Conservation (phyloP, 164 flowering plant genomes). For the Taxillus chinensis region DNA sequence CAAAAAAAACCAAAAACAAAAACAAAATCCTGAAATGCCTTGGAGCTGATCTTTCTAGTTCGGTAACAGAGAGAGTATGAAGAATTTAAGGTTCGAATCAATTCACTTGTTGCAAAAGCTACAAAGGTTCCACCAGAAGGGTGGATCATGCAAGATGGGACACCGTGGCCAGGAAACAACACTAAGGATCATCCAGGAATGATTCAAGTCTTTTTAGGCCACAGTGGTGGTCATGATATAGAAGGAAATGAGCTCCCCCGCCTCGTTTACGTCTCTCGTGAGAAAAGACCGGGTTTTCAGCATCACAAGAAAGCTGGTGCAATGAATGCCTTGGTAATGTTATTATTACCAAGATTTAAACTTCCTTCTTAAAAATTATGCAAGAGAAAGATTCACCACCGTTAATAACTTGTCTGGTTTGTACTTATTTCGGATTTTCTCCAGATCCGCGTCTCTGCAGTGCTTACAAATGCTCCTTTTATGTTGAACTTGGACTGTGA, state of each 20-base stretch:
- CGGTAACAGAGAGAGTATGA: constrained; percentile 81
- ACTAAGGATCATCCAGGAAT: constrained; percentile 93
- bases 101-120: constrained; percentile 86
- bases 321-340: constrained; percentile 87
- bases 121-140: constrained; percentile 76
- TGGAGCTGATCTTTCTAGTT: neutral
- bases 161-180: constrained; percentile 99
- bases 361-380: no score
- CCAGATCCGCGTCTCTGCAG: constrained; percentile 91
- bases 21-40: neutral
- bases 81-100: constrained; percentile 88
- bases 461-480: constrained; percentile 94
- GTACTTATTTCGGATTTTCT: neutral
- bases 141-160: constrained; percentile 99
- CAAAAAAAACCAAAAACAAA: neutral
- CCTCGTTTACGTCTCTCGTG: constrained; percentile 94
- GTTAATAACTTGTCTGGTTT: no score
- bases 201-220: constrained; percentile 98
- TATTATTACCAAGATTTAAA: no score
- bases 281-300: constrained; percentile 92
- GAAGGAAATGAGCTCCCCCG: constrained; percentile 96
- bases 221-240: constrained; percentile 80
- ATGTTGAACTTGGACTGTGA: constrained; percentile 98
- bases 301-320: constrained; percentile 99
- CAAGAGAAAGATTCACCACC: no score